Evolutionary conservation across 2,329 filamentous ascomycete genomes (phyloP).

Genomic region (Hypoxylon rubiginosum): DNA sequence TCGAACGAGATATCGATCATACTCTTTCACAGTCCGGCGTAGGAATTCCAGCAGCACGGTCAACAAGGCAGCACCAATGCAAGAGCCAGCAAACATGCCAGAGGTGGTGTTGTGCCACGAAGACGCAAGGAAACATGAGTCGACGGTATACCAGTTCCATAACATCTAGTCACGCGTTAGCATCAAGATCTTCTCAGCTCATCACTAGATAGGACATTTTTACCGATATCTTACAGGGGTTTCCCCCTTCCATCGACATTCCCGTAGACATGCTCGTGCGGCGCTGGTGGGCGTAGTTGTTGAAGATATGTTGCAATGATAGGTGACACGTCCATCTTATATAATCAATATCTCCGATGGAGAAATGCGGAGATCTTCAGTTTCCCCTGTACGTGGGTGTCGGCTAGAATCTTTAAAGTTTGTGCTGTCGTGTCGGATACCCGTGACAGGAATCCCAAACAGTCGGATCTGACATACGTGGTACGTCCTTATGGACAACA

Average conservation of each 20-base stretch:
- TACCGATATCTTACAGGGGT: slow-evolving; percentile 30
- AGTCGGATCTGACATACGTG: slow-evolving; percentile 19
- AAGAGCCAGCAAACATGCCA: slow-evolving; percentile 83
- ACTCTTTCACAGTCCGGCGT: slow-evolving; percentile 78
- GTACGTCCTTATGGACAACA: neutral
- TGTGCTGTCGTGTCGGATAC: neutral
- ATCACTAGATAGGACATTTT: neutral
- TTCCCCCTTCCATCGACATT: slow-evolving; percentile 8
- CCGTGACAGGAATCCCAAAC: slow-evolving; percentile 8
- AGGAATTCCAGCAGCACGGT: slow-evolving; percentile 80
- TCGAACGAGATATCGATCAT: slow-evolving; percentile 74
- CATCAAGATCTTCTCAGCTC: slow-evolving; percentile 1
- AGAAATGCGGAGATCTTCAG: slow-evolving; percentile 7
- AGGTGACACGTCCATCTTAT: slow-evolving; percentile 25
- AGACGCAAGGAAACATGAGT: slow-evolving; percentile 77
- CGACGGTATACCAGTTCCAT: slow-evolving; percentile 82
- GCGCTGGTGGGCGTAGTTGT: slow-evolving; percentile 13
- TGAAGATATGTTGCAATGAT: slow-evolving; percentile 21
- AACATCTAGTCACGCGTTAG: slow-evolving; percentile 69
- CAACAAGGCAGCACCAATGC: slow-evolving; percentile 81
- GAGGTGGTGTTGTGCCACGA: slow-evolving; percentile 78
- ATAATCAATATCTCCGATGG: slow-evolving; percentile 1
- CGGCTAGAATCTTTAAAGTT: slow-evolving; percentile 3
- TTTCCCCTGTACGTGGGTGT: neutral
- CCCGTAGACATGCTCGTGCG: slow-evolving; percentile 18